A percentile compares a stretch with the other conserved stretches of the same genome.
Conservation (phyloP, 192 early-diverging fungal species). For the Coemansia sp. region DNA sequence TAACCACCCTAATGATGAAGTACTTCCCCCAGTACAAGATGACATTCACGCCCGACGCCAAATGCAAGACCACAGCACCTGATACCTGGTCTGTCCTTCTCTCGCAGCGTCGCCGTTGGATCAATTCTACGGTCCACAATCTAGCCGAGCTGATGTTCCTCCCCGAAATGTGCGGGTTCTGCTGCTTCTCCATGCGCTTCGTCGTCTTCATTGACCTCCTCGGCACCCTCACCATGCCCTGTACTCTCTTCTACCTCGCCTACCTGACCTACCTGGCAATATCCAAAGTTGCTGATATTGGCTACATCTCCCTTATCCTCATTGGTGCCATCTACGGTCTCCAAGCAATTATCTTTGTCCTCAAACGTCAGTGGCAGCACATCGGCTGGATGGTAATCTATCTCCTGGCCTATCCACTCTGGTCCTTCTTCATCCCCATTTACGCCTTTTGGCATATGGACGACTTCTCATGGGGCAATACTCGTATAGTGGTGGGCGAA, state of each 20-base stretch:
- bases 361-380: constrained; percentile 90
- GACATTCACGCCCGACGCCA: constrained; percentile 92
- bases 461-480: constrained; percentile 99
- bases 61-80: constrained; percentile 88
- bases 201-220: constrained; percentile 96
- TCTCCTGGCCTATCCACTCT: constrained; percentile 89
- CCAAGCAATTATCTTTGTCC: constrained; percentile 84
- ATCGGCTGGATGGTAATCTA: constrained; percentile 99
- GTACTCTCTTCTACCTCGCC: constrained; percentile 82
- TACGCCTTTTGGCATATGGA: constrained; percentile 99
- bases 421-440: constrained; percentile 78
- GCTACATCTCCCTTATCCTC: constrained; percentile 81
- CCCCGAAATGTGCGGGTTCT: constrained; percentile 94
- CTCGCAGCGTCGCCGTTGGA: constrained; percentile 99
- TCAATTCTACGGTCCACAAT: constrained; percentile 99
- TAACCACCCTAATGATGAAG: constrained; percentile 95
- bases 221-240: constrained; percentile 92
- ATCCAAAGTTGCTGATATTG: constrained; percentile 57
- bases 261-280: constrained; percentile 78
- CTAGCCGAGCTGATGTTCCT: constrained; percentile 90
- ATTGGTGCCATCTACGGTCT: constrained; percentile 88
- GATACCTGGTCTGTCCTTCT: constrained; percentile 93
- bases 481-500: constrained; percentile 84
- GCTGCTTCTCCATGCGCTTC: constrained; percentile 99
- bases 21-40: constrained; percentile 97